Percentiles rank a stretch among this genome's conserved stretches.
These are phyloP conservation scores for Mycena rosella DNA, from an alignment of 768 basidiomycete species.

Conservation along the genomic window DNA sequence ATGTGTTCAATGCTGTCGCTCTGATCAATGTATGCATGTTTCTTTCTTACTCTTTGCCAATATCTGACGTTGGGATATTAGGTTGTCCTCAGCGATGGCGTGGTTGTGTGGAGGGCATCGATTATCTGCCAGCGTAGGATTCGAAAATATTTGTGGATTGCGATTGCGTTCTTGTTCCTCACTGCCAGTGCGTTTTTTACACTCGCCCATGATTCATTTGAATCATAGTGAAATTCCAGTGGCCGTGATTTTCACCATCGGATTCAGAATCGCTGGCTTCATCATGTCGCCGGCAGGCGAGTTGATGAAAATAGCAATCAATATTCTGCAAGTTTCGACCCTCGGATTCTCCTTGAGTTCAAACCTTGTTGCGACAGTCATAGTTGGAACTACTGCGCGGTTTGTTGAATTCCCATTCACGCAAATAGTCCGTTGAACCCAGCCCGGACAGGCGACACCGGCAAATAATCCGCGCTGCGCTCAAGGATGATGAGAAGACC, in stretches of 20 bases:
- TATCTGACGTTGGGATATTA: neutral
- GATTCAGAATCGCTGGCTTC: neutral
- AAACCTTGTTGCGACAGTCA: neutral
- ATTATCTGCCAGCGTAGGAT: conserved; percentile 27
- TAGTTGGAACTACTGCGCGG: conserved; percentile 28
- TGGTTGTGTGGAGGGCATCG: conserved; percentile 31
- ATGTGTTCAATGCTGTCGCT: conserved; percentile 29
- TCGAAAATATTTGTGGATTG: conserved; percentile 33
- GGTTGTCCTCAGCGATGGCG: conserved; percentile 28
- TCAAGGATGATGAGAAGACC: neutral
- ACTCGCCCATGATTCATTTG: no score
- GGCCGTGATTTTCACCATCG: neutral
- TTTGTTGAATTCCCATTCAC: conserved; percentile 6
- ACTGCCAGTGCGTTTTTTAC: neutral
- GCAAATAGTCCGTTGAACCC: neutral
- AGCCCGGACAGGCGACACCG: conserved; percentile 15
- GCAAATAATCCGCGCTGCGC: neutral
- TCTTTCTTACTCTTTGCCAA: neutral
- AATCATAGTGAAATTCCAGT: neutral
- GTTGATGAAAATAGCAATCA: neutral
- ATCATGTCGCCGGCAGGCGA: neutral
- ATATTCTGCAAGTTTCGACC: neutral
- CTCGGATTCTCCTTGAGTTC: neutral
- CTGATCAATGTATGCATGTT: conserved; percentile 18
- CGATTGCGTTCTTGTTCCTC: conserved; percentile 21